Percentiles rank a stretch among this genome's conserved stretches.
These are phyloP conservation scores for Craterostigma plantagineum DNA, from an alignment of 257 asterid genomes.

Conservation along the genomic window DNA sequence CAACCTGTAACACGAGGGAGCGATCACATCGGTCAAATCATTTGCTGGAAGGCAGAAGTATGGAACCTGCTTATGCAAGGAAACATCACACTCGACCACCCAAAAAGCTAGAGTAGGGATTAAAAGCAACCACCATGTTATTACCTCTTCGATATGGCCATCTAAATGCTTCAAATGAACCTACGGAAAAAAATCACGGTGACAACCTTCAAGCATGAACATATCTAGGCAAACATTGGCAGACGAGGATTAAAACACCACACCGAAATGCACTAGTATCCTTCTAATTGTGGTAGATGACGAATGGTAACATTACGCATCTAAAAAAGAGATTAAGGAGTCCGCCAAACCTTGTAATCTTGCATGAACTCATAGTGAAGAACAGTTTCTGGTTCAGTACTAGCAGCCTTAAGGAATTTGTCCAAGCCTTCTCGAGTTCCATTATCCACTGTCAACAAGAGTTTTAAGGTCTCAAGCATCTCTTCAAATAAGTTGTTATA, in stretches of 20 bases:
- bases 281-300: neutral
- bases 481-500: neutral
- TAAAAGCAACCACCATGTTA: slow-evolving; percentile 7
- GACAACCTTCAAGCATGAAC: neutral
- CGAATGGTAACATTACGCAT: neutral
- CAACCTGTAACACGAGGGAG: slow-evolving; percentile 98
- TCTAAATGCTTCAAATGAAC: slow-evolving; percentile 97
- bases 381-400: slow-evolving; percentile 94
- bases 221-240: neutral
- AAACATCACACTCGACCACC: neutral
- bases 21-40: slow-evolving; percentile 87
- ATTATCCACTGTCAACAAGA: slow-evolving; percentile 57
- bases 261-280: neutral
- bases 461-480: neutral
- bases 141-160: slow-evolving; percentile 96
- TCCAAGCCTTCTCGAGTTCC: slow-evolving; percentile 94
- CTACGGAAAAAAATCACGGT: slow-evolving; percentile 21
- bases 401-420: slow-evolving; percentile 92
- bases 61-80: slow-evolving; percentile 53
- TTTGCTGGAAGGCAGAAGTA: slow-evolving; percentile 98
- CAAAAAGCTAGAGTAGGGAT: slow-evolving; percentile 11
- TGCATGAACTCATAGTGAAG: slow-evolving; percentile 99
- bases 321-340: neutral
- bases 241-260: too few species aligned
- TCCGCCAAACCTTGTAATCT: slow-evolving; percentile 73